Evolutionary conservation across 2,329 filamentous ascomycete genomes (phyloP), one percentile per base, ranked within the genome.

Genomic region (Xylogone sp.): DNA sequence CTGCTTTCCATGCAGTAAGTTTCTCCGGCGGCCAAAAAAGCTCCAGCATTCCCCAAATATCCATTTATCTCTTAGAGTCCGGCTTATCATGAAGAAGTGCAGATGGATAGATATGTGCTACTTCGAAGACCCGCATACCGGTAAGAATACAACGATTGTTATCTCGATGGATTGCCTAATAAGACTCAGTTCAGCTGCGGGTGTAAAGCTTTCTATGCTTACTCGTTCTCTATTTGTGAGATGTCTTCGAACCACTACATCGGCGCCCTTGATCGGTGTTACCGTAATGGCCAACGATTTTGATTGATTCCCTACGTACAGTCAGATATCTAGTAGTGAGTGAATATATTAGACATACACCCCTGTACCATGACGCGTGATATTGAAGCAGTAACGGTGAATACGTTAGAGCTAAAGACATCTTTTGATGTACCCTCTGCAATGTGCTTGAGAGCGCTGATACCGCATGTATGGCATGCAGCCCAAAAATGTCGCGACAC

Each of bases 401-500:
- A 39, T 39, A 39, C n/a, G 6, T 39, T 39, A 18, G 34, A 39
- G 34, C n/a, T 39, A 16, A 39, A 5, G 5, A 9, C 5, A 39
- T 39, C 13, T 16, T 39, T 13, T 39, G 34, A 39, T 39, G 34
- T 16, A 39, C 34, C n/a, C n/a, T 39, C 34, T 18, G 34, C 34
- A 5, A 39, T 16, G 5, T 39, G 34, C 51, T 51, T 44, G 29
- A 58, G 52, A 8, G 44, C 45, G 21, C 51, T 21, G 27, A 56
- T 29, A 45, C 56, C 56, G 49, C 54, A 56, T 18, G 54, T 19
- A 18, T 56, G 52, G 27, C 54, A 58, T 18, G 52, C 52, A 49
- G 54, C 55, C 53, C 49, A 57, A 44, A 57, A 57, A 43, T 53
- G 51, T 43, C 49, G 53, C 46, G 53, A 20, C 31, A 49, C 51